phyloP scores from a whole-genome alignment of 129 eudicot genomes.

The Smallanthus sonchifolius region DNA sequence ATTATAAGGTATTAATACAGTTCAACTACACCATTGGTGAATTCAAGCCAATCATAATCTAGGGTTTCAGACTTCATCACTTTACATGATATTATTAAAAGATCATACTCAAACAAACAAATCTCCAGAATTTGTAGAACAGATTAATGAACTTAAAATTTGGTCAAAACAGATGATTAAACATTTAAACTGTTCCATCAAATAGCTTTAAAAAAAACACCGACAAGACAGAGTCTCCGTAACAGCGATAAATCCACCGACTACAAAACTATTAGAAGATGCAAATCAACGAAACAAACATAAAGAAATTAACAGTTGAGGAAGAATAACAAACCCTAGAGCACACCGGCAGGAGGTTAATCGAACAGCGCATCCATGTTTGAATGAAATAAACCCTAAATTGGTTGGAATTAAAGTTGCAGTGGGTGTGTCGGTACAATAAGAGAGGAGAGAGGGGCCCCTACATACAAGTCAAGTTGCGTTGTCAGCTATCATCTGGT shows the following conservation, averaged over 20 bases:
- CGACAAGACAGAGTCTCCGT: neutral
- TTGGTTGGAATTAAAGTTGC: neutral
- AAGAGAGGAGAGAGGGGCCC: slow-evolving; percentile 17
- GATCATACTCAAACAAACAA: neutral
- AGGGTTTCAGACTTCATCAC: slow-evolving; percentile 9
- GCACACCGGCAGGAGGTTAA: neutral
- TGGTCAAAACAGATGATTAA: neutral
- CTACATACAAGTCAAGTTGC: slow-evolving; percentile 22
- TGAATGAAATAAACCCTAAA: slow-evolving; percentile 17
- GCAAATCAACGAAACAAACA: neutral
- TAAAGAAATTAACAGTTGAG: neutral
- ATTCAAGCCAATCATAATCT: slow-evolving; percentile 1
- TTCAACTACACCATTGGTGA: slow-evolving; percentile 12
- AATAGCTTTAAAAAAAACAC: neutral
- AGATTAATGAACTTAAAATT: neutral
- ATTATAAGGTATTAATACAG: neutral
- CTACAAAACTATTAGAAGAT: no score
- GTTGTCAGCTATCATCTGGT: slow-evolving; percentile 28
- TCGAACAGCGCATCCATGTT: neutral
- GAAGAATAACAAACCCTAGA: neutral
- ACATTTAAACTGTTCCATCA: neutral
- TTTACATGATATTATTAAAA: neutral
- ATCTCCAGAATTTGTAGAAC: neutral
- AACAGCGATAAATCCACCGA: neutral
- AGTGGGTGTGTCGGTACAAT: slow-evolving; percentile 17